These are phyloP conservation scores for Coemansia sp. DNA, from an alignment of 192 early-diverging fungal species.

Conservation along the genomic window DNA sequence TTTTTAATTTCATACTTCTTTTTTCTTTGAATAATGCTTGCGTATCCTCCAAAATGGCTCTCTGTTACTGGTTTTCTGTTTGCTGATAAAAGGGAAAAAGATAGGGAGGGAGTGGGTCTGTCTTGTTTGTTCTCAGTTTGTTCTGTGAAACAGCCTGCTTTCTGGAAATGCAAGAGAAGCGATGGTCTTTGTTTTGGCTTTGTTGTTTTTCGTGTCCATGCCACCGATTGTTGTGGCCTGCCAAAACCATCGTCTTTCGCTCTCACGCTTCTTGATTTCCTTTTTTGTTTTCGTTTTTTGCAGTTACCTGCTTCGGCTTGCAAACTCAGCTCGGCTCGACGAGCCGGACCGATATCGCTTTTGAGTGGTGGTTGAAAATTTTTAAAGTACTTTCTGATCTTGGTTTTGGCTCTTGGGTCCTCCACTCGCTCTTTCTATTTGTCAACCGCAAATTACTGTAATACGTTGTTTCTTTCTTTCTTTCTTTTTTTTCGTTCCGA, in stretches of 20 bases:
- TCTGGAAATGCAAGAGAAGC: too few relatives aligned
- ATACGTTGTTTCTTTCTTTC: not conserved
- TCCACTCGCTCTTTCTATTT: not conserved
- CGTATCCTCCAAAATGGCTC: not conserved
- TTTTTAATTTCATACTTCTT: constrained; percentile 6
- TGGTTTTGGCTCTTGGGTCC: too few relatives aligned
- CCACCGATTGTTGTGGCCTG: not conserved
- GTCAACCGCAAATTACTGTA: constrained; percentile 2
- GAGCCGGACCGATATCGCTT: not conserved
- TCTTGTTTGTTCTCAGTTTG: too few relatives aligned
- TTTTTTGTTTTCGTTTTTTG: not conserved
- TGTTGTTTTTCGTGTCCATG: not conserved
- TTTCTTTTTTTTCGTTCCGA: not conserved
- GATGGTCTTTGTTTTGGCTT: too few relatives aligned
- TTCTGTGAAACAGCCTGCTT: too few relatives aligned
- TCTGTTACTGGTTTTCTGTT: not conserved
- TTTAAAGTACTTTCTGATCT: not conserved
- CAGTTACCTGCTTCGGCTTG: not conserved
- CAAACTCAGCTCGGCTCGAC: not conserved
- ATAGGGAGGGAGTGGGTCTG: too few relatives aligned
- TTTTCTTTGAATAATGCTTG: not conserved
- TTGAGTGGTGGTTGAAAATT: not conserved
- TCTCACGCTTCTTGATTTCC: not conserved
- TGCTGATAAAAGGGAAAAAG: too few relatives aligned
- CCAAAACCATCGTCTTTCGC: not conserved